Evolutionary conservation across 2,329 filamentous ascomycete genomes (phyloP), one percentile per base, ranked within the genome.

Genomic region (Sarocladium strictum): DNA sequence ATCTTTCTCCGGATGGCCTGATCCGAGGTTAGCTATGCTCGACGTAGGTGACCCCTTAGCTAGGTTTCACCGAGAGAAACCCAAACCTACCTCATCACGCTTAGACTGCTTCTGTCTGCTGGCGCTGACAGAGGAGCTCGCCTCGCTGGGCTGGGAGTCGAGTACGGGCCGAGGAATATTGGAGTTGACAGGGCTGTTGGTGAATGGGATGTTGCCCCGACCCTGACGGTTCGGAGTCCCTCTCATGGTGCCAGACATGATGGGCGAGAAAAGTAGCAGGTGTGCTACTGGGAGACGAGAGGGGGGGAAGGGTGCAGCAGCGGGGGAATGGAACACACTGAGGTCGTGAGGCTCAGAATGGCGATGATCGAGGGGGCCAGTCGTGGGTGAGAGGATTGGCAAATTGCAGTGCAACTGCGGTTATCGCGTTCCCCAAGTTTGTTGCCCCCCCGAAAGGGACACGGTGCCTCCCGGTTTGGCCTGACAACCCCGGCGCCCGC

Each of bases 31-130:
- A 53, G 50, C 32, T 24, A 19, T 32, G 43, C 11, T 32, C 23
- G 6, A 49, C 6, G 47, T 3, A 12, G 6, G 3, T 7, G 21
- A 15, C 43, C 43, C 24, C 9, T 12, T n/a, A 24, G 4, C 33
- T 33, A 7, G 47, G 17, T 10, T 33, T 47, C 24, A n/a, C 23
- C 29, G 43, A 7, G 29, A 17, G 6, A 17, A 35, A 21, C 4
- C 10, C 4, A 19, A 17, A 51, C 83, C 65, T 78, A 99, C 94
- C 88, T 99, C 94, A 86, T 99, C 94, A 73, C 92, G 86, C 77
- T 97, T 97, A 63, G 86, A 87, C 79, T 97, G 93, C 76, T 97
- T 97, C 72, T 94, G 89, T 67, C 94, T 85, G 72, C 93, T 97
- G 63, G 91, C 89, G 74, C 90, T 97, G 75, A 97, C 82, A 38